phyloP scores from a whole-genome alignment of 805 yeast species.

The Candida michaelii region DNA sequence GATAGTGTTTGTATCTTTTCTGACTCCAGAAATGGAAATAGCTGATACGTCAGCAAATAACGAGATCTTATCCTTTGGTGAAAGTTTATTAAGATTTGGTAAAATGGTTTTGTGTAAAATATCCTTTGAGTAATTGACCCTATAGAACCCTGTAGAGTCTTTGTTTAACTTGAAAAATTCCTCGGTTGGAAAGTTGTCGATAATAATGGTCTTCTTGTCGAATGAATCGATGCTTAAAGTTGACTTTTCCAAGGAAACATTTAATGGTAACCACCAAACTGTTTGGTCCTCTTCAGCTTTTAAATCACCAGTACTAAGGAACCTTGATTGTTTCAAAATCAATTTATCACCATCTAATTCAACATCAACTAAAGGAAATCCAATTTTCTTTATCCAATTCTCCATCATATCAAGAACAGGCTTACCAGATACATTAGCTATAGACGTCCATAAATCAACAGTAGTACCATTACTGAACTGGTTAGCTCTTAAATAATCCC shows the following conservation, averaged over 20 bases:
- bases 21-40: slow-evolving; percentile 47
- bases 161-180: slow-evolving; percentile 48
- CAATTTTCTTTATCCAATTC: slow-evolving; percentile 71
- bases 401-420: slow-evolving; percentile 62
- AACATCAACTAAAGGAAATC: slow-evolving; percentile 69
- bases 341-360: slow-evolving; percentile 35
- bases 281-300: slow-evolving; percentile 54
- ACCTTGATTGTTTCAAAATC: slow-evolving; percentile 56
- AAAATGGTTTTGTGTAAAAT: slow-evolving; percentile 42
- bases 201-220: slow-evolving; percentile 19
- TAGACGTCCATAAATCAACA: slow-evolving; percentile 67
- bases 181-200: slow-evolving; percentile 23
- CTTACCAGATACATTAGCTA: slow-evolving; percentile 60
- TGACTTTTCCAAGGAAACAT: slow-evolving; percentile 19
- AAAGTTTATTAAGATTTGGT: slow-evolving; percentile 35
- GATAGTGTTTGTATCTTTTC: slow-evolving; percentile 29
- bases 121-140: slow-evolving; percentile 51
- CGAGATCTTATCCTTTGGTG: slow-evolving; percentile 53
- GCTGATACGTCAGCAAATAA: slow-evolving; percentile 53
- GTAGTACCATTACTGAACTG: slow-evolving; percentile 72
- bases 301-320: slow-evolving; percentile 62
- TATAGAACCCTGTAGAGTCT: slow-evolving; percentile 51
- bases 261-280: slow-evolving; percentile 60
- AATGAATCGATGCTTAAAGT: slow-evolving; percentile 22
- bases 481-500: slow-evolving; percentile 62